A percentile compares a stretch with the other conserved stretches of the same genome.
phyloP scores from a whole-genome alignment of 768 basidiomycete species.

The Lactifluus echinatus region DNA sequence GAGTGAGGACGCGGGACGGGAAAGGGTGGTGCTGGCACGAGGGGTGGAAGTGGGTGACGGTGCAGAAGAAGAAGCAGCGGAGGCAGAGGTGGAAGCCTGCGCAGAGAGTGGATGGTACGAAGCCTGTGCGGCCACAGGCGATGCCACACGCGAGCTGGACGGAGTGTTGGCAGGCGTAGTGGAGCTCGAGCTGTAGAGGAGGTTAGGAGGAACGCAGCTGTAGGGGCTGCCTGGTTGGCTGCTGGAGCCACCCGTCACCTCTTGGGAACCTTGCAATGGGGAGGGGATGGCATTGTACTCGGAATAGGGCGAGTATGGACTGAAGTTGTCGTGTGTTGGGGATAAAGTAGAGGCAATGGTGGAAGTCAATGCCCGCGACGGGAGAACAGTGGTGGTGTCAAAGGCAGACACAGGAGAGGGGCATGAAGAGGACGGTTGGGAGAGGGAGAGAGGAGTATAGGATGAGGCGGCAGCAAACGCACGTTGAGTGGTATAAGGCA shows the following conservation, averaged over 20 bases:
- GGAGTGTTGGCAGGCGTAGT: conserved; percentile 42
- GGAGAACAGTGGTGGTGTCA: conserved; percentile 46
- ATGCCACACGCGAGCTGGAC: conserved; percentile 37
- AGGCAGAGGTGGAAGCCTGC: conserved; percentile 22
- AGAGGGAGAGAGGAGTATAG: conserved; percentile 27
- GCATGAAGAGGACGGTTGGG: conserved; percentile 24
- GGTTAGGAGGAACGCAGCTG: conserved; percentile 56
- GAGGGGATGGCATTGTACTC: conserved; percentile 44
- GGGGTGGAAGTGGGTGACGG: conserved; percentile 25
- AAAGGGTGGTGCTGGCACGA: conserved; percentile 39
- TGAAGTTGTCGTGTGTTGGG: conserved; percentile 48
- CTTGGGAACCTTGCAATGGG: conserved; percentile 47
- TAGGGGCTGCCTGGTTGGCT: conserved; percentile 27
- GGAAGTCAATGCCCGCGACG: conserved; percentile 33
- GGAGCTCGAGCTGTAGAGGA: conserved; percentile 36
- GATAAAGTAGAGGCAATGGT: conserved; percentile 29
- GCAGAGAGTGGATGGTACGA: conserved; percentile 25
- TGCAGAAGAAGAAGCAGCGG: conserved; percentile 17
- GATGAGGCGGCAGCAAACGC: conserved; percentile 17
- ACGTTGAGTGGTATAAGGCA: conserved; percentile 23
- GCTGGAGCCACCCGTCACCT: neutral
- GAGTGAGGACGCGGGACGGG: conserved; percentile 47
- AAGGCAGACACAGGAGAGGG: conserved; percentile 39
- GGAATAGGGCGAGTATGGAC: conserved; percentile 56
- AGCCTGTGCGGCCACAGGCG: conserved; percentile 24